Evolutionary conservation across 2,329 filamentous ascomycete species (phyloP).

Genomic region (Penicillium nordicum): DNA sequence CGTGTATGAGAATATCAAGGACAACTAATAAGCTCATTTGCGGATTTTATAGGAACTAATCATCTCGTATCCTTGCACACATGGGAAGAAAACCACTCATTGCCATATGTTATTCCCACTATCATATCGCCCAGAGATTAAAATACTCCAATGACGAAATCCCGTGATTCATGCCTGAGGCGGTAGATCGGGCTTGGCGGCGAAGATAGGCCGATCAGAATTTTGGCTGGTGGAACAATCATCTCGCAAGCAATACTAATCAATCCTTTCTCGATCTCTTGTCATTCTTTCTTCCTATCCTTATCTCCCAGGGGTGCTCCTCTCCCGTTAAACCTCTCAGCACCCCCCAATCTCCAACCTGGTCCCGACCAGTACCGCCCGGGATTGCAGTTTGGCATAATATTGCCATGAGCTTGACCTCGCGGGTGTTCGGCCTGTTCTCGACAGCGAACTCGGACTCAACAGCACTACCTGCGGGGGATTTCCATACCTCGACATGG

Average conservation of each 20-base stretch:
- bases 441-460: conserved; percentile 39
- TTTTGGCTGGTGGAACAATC: conserved; percentile 29
- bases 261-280: conserved; percentile 5
- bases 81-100: neutral
- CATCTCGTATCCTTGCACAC: neutral
- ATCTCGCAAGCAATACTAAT: conserved; percentile 2
- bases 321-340: conserved; percentile 11
- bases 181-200: conserved; percentile 20
- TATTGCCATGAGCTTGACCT: conserved; percentile 57
- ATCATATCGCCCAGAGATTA: neutral
- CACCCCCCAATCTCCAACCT: conserved; percentile 27
- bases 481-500: conserved; percentile 28
- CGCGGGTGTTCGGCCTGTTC: conserved; percentile 53
- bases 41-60: neutral
- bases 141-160: conserved; percentile 1
- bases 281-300: conserved; percentile 18
- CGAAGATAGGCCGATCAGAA: conserved; percentile 35
- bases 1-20: neutral
- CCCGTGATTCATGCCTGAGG: conserved; percentile 16
- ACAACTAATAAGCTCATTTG: neutral
- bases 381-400: conserved; percentile 28
- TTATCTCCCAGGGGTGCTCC: conserved; percentile 15
- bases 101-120: too few relatives aligned
- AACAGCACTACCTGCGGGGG: conserved; percentile 22
- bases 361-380: conserved; percentile 28